A percentile compares a stretch with the other conserved stretches of the same genome.
These are phyloP conservation scores for Coprinellus micaceus DNA, from an alignment of 768 basidiomycete species.

Conservation along the genomic window DNA sequence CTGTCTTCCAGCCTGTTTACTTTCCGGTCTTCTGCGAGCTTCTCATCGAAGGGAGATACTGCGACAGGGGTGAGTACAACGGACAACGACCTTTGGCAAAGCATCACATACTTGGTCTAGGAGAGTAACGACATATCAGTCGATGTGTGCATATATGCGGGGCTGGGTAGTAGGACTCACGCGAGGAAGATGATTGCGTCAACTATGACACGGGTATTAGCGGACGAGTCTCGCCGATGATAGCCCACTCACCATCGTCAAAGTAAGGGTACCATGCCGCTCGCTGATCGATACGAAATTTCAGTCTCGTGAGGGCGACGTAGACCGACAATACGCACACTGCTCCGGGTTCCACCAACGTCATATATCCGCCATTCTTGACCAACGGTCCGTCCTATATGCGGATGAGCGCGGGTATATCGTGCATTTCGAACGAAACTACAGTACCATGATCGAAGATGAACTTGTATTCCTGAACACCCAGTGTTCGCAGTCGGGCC, in stretches of 20 bases:
- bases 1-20: constrained; percentile 79
- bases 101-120: no score
- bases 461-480: constrained; percentile 73
- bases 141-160: no score
- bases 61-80: constrained; percentile 22
- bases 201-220: constrained; percentile 32
- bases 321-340: constrained; percentile 37
- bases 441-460: constrained; percentile 57
- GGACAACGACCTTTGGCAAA: no score
- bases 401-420: not conserved
- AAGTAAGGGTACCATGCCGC: constrained; percentile 79
- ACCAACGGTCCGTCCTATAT: constrained; percentile 53
- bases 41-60: constrained; percentile 82
- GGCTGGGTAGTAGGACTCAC: no score
- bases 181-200: constrained; percentile 85
- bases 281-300: constrained; percentile 39
- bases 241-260: constrained; percentile 52
- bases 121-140: no score
- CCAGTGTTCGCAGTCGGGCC: constrained; percentile 73
- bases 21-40: constrained; percentile 61
- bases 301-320: not conserved
- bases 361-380: constrained; percentile 81
- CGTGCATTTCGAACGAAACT: not conserved
- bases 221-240: not conserved
- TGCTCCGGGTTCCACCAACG: constrained; percentile 71